Base-by-base conservation (phyloP, 495 filamentous ascomycete genomes). In the Neurospora pannonica region DNA sequence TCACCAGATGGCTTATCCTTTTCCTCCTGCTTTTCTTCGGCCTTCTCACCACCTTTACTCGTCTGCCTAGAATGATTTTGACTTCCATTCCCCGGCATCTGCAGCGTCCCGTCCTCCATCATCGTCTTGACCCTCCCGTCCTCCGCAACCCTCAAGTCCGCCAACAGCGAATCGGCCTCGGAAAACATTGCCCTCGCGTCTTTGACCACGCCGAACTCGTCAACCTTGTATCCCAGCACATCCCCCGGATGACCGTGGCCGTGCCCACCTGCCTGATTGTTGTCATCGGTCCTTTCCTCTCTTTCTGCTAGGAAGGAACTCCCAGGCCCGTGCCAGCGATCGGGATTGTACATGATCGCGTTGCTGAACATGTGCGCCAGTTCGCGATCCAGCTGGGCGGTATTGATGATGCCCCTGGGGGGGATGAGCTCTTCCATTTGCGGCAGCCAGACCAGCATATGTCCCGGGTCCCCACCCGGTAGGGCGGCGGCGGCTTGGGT, bases 351-450 rank as follows among this genome's bases (percentile, higher is more conserved):
- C 96, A 98, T 98, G 79, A 97, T 90, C 17, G 95, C 95, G 78
- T 99, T 99, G 71, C 93, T 92, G 78, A 98, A 98, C 92, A 98
- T 97, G 77, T 95, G 92, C 75, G 96, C 94, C n/a, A 99, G 82
- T 79, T 98, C 95, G 76, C 95, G 94, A 79, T 99, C 96, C 17
- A 99, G 85, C 80, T 99, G 96, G 4, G 90, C 88, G n/a, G 90
- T 93, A 83, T 98, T 99, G 80, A 99, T 92, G 74, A 99, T 97
- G 6, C 90, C 94, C 77, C 91, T 92, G 3, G 96, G 96, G 21
- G 96, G 95, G 17, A 95, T 84, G 60, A 97, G 83, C 60, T 97
- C 91, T 70, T 90, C 88, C 4, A 85, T 91, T 71, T 91, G 89
- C 2, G 90, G 91, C 15, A 97, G 84, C 84, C 88, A 89, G 43